Percentiles rank a stretch among this genome's conserved stretches.
These are phyloP conservation scores for Yamadazyma endophytica DNA, from an alignment of 805 yeast genomes.

Conservation along the genomic window DNA sequence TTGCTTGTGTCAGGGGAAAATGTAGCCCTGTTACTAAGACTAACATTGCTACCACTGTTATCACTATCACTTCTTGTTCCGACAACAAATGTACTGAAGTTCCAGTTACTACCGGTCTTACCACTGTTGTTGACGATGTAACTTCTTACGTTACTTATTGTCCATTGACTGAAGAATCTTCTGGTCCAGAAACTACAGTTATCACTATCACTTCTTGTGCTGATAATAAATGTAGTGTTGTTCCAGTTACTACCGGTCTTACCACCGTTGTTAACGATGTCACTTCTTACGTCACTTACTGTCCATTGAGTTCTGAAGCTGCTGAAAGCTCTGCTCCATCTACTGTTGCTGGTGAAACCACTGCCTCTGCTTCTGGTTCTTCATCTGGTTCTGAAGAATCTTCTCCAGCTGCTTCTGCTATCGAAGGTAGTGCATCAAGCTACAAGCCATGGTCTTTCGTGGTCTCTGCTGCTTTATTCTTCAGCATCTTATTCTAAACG, in stretches of 20 bases:
- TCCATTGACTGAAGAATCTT: conserved; percentile 18
- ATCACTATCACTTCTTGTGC: conserved; percentile 11
- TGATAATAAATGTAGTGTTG: not conserved
- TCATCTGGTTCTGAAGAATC: conserved; percentile 6
- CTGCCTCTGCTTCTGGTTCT: conserved; percentile 1
- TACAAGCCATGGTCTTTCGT: conserved; percentile 2
- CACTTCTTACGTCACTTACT: not conserved
- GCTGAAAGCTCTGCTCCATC: no score
- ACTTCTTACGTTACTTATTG: conserved; percentile 30
- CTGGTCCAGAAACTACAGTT: conserved; percentile 6
- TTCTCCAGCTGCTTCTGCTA: conserved; percentile 4
- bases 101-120: conserved; percentile 31
- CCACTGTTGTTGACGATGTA: conserved; percentile 23
- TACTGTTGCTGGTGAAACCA: conserved; percentile 2
- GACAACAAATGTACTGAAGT: conserved; percentile 22
- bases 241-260: not conserved
- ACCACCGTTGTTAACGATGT: not conserved
- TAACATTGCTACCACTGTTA: conserved; percentile 20
- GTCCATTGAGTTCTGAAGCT: conserved; percentile 1
- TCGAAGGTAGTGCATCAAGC: conserved; percentile 1
- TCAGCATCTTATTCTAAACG: not conserved
- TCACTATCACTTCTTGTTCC: conserved; percentile 33
- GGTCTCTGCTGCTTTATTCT: not conserved
- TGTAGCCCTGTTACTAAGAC: conserved; percentile 5
- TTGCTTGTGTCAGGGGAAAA: conserved; percentile 7